These are phyloP conservation scores for Aureobasidium lini DNA, from an alignment of 2,329 filamentous ascomycete species.

Conservation along the genomic window DNA sequence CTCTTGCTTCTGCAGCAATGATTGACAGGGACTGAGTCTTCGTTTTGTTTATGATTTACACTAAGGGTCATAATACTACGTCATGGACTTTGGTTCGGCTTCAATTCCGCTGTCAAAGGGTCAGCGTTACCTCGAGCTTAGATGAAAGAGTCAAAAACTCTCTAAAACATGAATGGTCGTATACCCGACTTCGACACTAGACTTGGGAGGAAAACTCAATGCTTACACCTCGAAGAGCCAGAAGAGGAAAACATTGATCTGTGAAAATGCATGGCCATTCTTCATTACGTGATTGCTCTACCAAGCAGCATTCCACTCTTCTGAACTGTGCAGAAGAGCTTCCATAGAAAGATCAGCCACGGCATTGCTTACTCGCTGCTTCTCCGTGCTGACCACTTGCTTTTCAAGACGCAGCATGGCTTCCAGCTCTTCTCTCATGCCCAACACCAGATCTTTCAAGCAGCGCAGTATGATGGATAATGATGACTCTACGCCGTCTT, in stretches of 20 bases:
- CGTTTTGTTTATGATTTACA: neutral
- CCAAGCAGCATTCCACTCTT: slow-evolving; percentile 9
- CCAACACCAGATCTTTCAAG: neutral
- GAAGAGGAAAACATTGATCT: too few relatives aligned
- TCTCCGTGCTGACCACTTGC: slow-evolving; percentile 8
- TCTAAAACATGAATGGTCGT: too few relatives aligned
- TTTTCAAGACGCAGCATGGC: slow-evolving; percentile 8
- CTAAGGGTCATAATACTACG: neutral
- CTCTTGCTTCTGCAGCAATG: neutral
- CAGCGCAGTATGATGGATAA: neutral
- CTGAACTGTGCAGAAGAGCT: neutral
- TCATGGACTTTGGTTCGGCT: slow-evolving; percentile 5
- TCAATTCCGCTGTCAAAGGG: neutral
- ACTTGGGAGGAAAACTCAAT: too few relatives aligned
- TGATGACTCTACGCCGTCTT: neutral
- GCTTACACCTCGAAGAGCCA: too few relatives aligned
- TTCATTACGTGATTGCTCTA: neutral
- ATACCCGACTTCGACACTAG: too few relatives aligned
- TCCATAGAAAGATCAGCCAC: slow-evolving; percentile 34
- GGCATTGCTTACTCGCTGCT: slow-evolving; percentile 2
- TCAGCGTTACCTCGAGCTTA: neutral
- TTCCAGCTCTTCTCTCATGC: slow-evolving; percentile 10
- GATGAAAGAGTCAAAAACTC: neutral
- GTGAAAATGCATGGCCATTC: too few relatives aligned
- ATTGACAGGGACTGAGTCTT: neutral